These are phyloP conservation scores for Oryza officinalis DNA, from an alignment of 176 grass and related monocot genomes.

Conservation along the genomic window DNA sequence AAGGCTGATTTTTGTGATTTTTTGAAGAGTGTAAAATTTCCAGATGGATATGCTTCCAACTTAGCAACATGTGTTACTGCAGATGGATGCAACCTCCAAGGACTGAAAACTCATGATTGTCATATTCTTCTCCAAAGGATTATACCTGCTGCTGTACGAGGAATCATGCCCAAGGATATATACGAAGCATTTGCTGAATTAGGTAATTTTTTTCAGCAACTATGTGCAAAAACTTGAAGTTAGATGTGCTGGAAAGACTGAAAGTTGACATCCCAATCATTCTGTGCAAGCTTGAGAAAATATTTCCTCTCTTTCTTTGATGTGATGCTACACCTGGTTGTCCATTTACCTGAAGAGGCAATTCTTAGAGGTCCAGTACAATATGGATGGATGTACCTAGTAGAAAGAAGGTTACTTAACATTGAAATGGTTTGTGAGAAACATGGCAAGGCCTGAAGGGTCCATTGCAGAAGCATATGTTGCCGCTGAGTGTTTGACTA, in stretches of 20 bases:
- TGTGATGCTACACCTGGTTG: conserved; percentile 21
- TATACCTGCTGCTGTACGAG: neutral
- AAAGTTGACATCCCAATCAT: neutral
- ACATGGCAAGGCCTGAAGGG: neutral
- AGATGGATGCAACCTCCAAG: neutral
- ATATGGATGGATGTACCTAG: conserved; percentile 7
- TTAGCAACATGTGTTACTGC: neutral
- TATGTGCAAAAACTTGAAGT: no score
- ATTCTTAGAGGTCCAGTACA: neutral
- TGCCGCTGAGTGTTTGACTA: neutral
- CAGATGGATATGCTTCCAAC: neutral
- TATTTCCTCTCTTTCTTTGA: no score
- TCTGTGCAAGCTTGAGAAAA: no score
- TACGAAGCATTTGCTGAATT: no score
- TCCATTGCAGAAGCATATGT: neutral
- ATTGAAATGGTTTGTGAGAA: neutral
- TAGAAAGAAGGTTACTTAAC: no score
- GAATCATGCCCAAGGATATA: no score
- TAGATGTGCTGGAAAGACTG: neutral
- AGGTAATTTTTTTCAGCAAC: no score
- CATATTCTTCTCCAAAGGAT: neutral
- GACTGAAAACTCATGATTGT: no score
- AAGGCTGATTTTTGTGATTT: no score
- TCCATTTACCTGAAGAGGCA: conserved; percentile 31
- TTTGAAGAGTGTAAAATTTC: neutral